These are phyloP conservation scores for Podospora conica DNA, from an alignment of 495 filamentous ascomycete genomes.

Conservation along the genomic window DNA sequence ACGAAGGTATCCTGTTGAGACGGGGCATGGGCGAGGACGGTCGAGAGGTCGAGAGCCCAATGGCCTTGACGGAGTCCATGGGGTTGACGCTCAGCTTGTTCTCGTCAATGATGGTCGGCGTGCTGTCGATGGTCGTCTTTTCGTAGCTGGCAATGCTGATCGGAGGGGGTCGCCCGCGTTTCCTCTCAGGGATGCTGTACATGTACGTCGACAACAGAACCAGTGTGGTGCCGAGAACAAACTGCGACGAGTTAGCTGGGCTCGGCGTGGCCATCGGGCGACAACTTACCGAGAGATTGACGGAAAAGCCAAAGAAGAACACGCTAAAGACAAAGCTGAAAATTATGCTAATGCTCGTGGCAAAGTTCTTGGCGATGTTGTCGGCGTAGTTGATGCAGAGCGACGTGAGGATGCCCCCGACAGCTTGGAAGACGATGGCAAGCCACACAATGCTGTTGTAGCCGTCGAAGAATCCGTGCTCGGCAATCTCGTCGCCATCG, in stretches of 20 bases:
- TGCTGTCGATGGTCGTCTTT: conserved; percentile 55
- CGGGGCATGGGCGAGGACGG: conserved; percentile 57
- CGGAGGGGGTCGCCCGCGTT: conserved; percentile 58
- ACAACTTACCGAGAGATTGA: conserved; percentile 60
- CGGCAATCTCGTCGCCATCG: conserved; percentile 76
- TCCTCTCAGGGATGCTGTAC: conserved; percentile 58
- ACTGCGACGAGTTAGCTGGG: conserved; percentile 47
- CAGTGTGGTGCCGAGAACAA: conserved; percentile 67
- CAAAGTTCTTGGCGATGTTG: conserved; percentile 86
- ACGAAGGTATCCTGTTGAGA: conserved; percentile 41
- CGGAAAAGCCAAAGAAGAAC: conserved; percentile 72
- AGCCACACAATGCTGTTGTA: conserved; percentile 91
- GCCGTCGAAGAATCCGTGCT: conserved; percentile 84
- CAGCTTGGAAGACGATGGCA: conserved; percentile 71
- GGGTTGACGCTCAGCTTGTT: conserved; percentile 31
- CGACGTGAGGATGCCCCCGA: conserved; percentile 75
- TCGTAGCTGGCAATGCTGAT: conserved; percentile 72
- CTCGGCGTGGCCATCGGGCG: too few species aligned
- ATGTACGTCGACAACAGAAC: conserved; percentile 79
- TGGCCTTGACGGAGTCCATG: conserved; percentile 42
- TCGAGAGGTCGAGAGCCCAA: conserved; percentile 57
- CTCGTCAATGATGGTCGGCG: conserved; percentile 29
- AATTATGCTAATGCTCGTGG: conserved; percentile 82
- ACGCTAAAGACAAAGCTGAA: conserved; percentile 78
- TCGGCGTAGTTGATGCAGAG: conserved; percentile 82